Evolutionary conservation across 768 basidiomycete genomes (phyloP), one percentile per base, ranked within the genome.

Genomic region (Podaxis pistillaris): DNA sequence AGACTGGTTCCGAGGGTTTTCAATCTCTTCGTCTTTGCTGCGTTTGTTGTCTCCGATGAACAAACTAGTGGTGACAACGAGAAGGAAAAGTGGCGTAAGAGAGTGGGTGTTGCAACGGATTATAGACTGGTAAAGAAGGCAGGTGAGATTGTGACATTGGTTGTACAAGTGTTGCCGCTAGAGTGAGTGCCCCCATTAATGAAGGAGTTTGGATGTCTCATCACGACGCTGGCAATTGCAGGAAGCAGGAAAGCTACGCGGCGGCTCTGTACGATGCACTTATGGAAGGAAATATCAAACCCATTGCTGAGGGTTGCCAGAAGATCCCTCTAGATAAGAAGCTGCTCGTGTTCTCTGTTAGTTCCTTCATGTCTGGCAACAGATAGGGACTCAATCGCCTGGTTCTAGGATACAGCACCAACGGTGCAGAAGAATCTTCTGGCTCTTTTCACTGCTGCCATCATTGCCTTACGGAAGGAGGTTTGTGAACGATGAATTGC

Each of bases 1-100:
- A 79, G 80, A 19, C 76, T 98, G 1, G 81, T 95, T 1, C 86
- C 90, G 15, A 77, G 83, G 30, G 68, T 98, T 3, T 93, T 86
- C 68, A 85, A 86, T 55, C 72, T 96, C 33, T 81, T 83, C 60
- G 71, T 82, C 41, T 79, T 76, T 62, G 78, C 79, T 11, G 80
- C 80, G 6, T 65, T 82, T 40, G 60, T 67, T 5, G 67, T 72
- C 26, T 66, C 68, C 11, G 67, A 70, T 5, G 67, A 68, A 19
- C 66, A 67, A 15, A 64, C 58, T n/a, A 66, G 73, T 63, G 70
- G 77, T 36, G 75, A 75, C 7, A 74, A 70, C 1, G 79, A 83
- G 56, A 69, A 70, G 9, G 76, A 90, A 41, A 71, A 95, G n/a
- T 71, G 95, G 4, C 73, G 75, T 5, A 82, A 85, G 3, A 84